Conservation (phyloP, 208 protist genomes). For the Acanthamoeba triangularis region DNA sequence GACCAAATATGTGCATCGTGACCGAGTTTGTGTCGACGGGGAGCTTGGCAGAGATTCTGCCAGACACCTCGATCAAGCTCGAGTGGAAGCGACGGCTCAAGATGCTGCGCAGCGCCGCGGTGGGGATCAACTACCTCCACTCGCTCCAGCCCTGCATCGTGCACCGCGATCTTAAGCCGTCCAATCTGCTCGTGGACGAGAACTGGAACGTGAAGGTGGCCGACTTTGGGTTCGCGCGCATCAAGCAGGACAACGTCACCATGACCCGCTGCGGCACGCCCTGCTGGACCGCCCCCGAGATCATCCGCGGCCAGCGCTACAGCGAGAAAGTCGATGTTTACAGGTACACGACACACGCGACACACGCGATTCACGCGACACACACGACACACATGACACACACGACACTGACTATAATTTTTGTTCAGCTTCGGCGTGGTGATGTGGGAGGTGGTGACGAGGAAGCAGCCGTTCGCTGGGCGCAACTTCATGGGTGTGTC, state of each 20-base stretch:
- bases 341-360: too few species aligned
- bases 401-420: too few species aligned
- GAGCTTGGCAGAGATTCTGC: neutral
- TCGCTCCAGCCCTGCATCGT: slow-evolving; percentile 57
- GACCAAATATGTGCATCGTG: slow-evolving; percentile 86
- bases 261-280: slow-evolving; percentile 87
- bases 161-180: slow-evolving; percentile 4
- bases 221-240: slow-evolving; percentile 84
- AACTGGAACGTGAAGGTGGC: slow-evolving; percentile 86
- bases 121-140: slow-evolving; percentile 70
- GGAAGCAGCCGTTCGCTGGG: too few species aligned
- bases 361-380: too few species aligned
- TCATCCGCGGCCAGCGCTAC: slow-evolving; percentile 81
- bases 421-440: too few species aligned
- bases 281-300: slow-evolving; percentile 84
- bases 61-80: neutral
- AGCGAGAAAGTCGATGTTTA: slow-evolving; percentile 83
- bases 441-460: too few species aligned
- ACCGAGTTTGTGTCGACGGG: slow-evolving; percentile 81
- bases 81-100: slow-evolving; percentile 43
- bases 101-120: neutral
- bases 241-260: slow-evolving; percentile 64
- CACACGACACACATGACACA: too few species aligned
- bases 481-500: too few species aligned
- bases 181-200: slow-evolving; percentile 75